Base-by-base conservation (phyloP, 2,329 filamentous ascomycete genomes). In the Venturiaceae sp. region DNA sequence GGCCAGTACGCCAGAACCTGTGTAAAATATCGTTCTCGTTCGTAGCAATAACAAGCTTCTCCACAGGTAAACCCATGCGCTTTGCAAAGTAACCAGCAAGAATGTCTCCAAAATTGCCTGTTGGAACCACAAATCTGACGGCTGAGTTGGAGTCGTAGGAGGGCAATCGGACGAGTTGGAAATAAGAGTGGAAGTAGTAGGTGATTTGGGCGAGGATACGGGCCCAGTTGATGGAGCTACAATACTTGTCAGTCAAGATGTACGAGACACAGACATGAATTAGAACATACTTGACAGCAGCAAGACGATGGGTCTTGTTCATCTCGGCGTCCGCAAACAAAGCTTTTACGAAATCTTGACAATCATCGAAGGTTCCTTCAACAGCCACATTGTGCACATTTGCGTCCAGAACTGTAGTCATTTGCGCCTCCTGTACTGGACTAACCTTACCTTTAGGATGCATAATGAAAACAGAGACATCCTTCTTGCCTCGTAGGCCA, bases 1-100 rank as follows among this genome's bases (percentile, higher is more conserved):
- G 81, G 39, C 92, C 90, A 0, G 86, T 88, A 75, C 88, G 87
- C 88, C 90, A 96, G 81, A 99, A 99, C 34, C 94, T 84, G 73
- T 97, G 83, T 11, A 99, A 82, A 61, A 97, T 97, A 68, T 97
- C 94, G 75, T 99, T 99, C 75, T 95, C 92, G 72, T 97, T 97
- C 55, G 92, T 97, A 0, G 92, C 90, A 59, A 96, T 87, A 66
- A 96, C 84, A 33, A 99, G 83, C 75, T 92, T 95, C 62, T 94
- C 87, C 3, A 86, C 79, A 3, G 92, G 92, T 3, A 97, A 81
- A 58, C 91, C 92, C 90, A 96, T 95, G 65, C 85, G 81, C 65
- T 87, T 86, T 21, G 92, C 92, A 68, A 97, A 96, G 76, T 92
- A 97, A 55, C 92, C 92, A 0, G 90, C 89, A 3, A 97, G 80